These are phyloP conservation scores for Cyclocybe aegerita DNA, from an alignment of 768 basidiomycete species.

Conservation along the genomic window DNA sequence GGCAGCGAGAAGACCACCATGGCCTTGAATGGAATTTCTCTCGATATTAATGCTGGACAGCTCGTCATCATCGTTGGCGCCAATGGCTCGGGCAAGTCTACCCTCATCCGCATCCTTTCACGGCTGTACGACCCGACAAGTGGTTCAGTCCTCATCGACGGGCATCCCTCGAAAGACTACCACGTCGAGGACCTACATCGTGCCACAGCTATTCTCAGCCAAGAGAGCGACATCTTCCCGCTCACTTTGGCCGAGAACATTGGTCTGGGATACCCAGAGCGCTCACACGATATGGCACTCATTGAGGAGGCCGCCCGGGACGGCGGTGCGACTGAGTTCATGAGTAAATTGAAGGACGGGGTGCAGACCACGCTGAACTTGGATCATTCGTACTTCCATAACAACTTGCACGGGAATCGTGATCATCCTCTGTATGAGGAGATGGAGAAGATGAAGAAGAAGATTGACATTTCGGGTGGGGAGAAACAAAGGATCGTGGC, in stretches of 20 bases:
- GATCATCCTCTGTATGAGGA: constrained; percentile 19
- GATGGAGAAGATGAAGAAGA: constrained; percentile 18
- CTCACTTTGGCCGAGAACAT: constrained; percentile 42
- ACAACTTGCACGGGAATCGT: constrained; percentile 27
- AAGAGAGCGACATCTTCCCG: constrained; percentile 48
- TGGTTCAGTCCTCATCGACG: constrained; percentile 45
- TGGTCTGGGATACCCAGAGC: constrained; percentile 23
- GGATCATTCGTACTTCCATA: too few relatives aligned
- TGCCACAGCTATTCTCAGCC: constrained; percentile 46
- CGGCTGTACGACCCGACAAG: constrained; percentile 43
- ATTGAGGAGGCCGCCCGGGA: constrained; percentile 31
- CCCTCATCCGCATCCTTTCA: constrained; percentile 48
- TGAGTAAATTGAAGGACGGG: constrained; percentile 10
- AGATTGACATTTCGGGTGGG: constrained; percentile 34
- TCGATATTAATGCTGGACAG: constrained; percentile 44
- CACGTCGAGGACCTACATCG: constrained; percentile 37
- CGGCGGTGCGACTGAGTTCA: constrained; percentile 39
- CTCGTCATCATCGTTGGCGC: constrained; percentile 54
- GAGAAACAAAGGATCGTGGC: constrained; percentile 47
- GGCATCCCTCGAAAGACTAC: constrained; percentile 32
- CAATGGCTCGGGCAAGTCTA: constrained; percentile 57
- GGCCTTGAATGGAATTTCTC: constrained; percentile 38
- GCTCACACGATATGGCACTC: constrained; percentile 13
- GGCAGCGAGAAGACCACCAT: constrained; percentile 31
- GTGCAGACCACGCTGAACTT: too few relatives aligned